These are phyloP conservation scores for Backusella tarrabulga DNA, from an alignment of 192 early-diverging fungal genomes.

Conservation along the genomic window DNA sequence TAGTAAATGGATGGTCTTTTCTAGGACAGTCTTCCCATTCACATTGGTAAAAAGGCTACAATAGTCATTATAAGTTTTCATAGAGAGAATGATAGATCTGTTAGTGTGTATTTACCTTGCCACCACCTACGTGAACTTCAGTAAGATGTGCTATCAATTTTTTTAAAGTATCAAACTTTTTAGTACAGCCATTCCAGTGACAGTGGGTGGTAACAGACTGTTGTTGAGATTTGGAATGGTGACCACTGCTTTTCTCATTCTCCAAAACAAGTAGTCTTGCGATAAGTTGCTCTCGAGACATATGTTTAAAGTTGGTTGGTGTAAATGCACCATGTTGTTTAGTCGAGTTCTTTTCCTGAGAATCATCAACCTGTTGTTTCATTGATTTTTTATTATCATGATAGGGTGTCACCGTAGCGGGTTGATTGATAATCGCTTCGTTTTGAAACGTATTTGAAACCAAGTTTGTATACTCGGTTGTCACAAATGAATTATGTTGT, in stretches of 20 bases:
- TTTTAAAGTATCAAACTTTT: slow-evolving; percentile 42
- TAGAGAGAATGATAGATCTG: background rate
- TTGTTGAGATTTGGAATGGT: slow-evolving; percentile 13
- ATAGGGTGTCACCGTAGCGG: background rate
- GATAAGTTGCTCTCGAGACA: slow-evolving; percentile 27
- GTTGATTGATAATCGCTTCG: background rate
- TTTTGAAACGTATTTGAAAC: background rate
- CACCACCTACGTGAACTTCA: slow-evolving; percentile 53
- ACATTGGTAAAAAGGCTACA: slow-evolving; percentile 47
- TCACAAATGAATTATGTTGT: background rate
- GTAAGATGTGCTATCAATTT: slow-evolving; percentile 47
- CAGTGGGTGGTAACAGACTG: slow-evolving; percentile 11
- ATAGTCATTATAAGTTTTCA: background rate
- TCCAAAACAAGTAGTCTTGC: slow-evolving; percentile 20
- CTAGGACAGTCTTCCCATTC: slow-evolving; percentile 50
- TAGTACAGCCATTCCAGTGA: slow-evolving; percentile 47
- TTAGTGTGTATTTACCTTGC: slow-evolving; percentile 42
- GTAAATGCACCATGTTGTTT: background rate
- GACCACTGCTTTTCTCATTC: slow-evolving; percentile 12
- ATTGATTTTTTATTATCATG: background rate
- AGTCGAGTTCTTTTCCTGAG: background rate
- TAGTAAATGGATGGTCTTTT: slow-evolving; percentile 62
- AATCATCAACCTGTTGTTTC: background rate
- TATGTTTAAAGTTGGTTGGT: slow-evolving; percentile 13
- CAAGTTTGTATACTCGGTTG: background rate